Conservation (phyloP, 2,329 filamentous ascomycete species). For the Exophiala mesophila region DNA sequence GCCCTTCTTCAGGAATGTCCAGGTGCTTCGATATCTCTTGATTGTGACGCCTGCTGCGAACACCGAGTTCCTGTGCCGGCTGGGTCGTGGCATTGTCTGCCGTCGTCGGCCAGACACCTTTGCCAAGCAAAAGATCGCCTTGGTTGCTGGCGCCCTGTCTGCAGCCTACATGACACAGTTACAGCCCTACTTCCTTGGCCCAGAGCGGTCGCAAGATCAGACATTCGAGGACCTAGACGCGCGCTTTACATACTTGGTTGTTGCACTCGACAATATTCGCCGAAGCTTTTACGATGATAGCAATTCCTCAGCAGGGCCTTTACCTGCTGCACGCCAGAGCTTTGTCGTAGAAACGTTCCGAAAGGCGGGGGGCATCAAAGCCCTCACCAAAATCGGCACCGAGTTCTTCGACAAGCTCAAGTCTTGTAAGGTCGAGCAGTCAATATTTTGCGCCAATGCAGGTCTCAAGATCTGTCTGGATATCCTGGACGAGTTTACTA, state of each 20-base stretch:
- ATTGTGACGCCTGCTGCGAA: slow-evolving; percentile 73
- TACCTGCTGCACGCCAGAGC: slow-evolving; percentile 43
- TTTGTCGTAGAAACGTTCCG: slow-evolving; percentile 84
- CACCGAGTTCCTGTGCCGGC: slow-evolving; percentile 77
- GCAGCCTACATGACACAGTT: slow-evolving; percentile 66
- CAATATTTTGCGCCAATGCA: slow-evolving; percentile 50
- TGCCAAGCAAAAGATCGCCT: slow-evolving; percentile 55
- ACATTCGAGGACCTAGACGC: slow-evolving; percentile 55
- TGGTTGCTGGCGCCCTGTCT: slow-evolving; percentile 65
- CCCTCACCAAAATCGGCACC: slow-evolving; percentile 66
- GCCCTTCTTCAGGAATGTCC: slow-evolving; percentile 66
- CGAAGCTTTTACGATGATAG: slow-evolving; percentile 42
- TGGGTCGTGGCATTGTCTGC: slow-evolving; percentile 75
- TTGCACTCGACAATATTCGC: slow-evolving; percentile 61
- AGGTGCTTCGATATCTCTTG: slow-evolving; percentile 69
- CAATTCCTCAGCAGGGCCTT: slow-evolving; percentile 9
- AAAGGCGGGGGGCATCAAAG: slow-evolving; percentile 68
- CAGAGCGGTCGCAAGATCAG: slow-evolving; percentile 33
- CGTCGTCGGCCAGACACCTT: slow-evolving; percentile 66
- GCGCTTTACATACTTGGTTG: slow-evolving; percentile 71
- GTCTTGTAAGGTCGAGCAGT: slow-evolving; percentile 41
- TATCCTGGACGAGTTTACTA: slow-evolving; percentile 57
- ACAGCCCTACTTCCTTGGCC: slow-evolving; percentile 44
- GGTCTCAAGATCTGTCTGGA: slow-evolving; percentile 78
- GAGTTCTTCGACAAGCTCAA: slow-evolving; percentile 60